These are phyloP conservation scores for Metschnikowia shivogae DNA, from an alignment of 805 yeast genomes.

Conservation along the genomic window DNA sequence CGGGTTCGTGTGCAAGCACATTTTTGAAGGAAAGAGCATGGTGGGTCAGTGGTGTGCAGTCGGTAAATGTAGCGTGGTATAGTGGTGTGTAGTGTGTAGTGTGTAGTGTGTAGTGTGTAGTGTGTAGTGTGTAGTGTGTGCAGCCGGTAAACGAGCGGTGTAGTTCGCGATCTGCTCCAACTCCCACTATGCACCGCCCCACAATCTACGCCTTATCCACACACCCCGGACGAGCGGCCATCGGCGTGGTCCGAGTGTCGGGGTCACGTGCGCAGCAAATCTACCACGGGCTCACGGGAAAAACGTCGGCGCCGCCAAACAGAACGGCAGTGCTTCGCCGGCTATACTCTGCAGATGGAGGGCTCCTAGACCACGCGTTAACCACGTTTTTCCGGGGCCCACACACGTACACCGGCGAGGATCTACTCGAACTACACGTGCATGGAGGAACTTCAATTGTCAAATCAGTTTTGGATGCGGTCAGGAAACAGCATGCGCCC, in stretches of 20 bases:
- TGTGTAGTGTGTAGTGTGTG: too few species aligned
- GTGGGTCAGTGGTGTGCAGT: too few species aligned
- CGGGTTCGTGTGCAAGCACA: slow-evolving; percentile 33
- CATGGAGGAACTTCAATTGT: slow-evolving; percentile 94
- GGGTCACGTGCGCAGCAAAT: slow-evolving; percentile 59
- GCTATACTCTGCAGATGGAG: slow-evolving; percentile 42
- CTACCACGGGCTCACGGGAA: slow-evolving; percentile 43
- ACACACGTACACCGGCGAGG: slow-evolving; percentile 88
- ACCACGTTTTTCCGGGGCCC: slow-evolving; percentile 68
- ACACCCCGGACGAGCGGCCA: slow-evolving; percentile 74
- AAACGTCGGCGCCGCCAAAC: slow-evolving; percentile 37
- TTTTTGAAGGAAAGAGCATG: too few species aligned
- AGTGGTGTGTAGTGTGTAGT: too few species aligned
- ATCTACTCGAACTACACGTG: slow-evolving; percentile 78
- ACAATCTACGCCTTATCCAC: slow-evolving; percentile 93
- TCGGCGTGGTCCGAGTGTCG: slow-evolving; percentile 78
- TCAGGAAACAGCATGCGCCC: slow-evolving; percentile 49
- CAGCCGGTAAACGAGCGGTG: too few species aligned
- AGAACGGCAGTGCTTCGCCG: slow-evolving; percentile 57
- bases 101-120: too few species aligned
- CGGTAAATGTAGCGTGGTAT: too few species aligned
- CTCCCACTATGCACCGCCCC: slow-evolving; percentile 32
- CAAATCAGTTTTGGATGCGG: slow-evolving; percentile 59
- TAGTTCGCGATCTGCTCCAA: not conserved
- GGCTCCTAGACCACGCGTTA: slow-evolving; percentile 72